Percentiles rank a stretch among this genome's conserved stretches.
These are phyloP conservation scores for Saturnispora mendoncae DNA, from an alignment of 805 yeast species.

Conservation along the genomic window DNA sequence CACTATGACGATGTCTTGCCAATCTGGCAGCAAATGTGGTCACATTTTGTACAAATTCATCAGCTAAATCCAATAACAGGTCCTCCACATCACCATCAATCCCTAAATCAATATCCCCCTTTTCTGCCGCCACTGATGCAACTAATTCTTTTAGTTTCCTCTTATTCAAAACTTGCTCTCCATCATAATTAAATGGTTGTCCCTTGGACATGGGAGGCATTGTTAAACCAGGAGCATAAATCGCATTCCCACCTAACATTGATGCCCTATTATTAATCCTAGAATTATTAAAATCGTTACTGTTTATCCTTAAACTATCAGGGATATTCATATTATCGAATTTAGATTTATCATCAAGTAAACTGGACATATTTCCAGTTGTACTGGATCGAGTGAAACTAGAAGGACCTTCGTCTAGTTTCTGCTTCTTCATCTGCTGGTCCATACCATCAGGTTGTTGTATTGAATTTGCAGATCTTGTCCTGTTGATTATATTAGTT, in stretches of 20 bases:
- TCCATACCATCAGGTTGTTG: constrained; percentile 7
- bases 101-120: constrained; percentile 82
- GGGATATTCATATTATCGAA: constrained; percentile 70
- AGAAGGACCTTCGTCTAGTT: constrained; percentile 28
- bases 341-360: constrained; percentile 32
- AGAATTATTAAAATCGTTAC: constrained; percentile 56
- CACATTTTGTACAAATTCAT: constrained; percentile 86
- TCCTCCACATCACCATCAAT: constrained; percentile 97
- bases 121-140: constrained; percentile 70
- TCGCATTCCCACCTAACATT: constrained; percentile 73
- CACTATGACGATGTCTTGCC: constrained; percentile 90
- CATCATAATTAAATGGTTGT: constrained; percentile 76
- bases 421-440: constrained; percentile 7
- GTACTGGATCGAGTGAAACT: constrained; percentile 23
- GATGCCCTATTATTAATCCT: constrained; percentile 68
- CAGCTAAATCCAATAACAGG: constrained; percentile 81
- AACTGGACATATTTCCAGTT: constrained; percentile 12
- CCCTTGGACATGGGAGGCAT: constrained; percentile 68
- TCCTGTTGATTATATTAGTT: constrained; percentile 8
- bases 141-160: constrained; percentile 85
- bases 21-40: constrained; percentile 89
- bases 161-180: constrained; percentile 78
- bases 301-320: constrained; percentile 52
- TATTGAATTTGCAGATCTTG: constrained; percentile 14
- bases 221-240: constrained; percentile 58